Percentiles rank a stretch among this genome's conserved stretches.
Evolutionary conservation across 1,284 basidiomycete species (phyloP).

Genomic region (Irpex sp.): DNA sequence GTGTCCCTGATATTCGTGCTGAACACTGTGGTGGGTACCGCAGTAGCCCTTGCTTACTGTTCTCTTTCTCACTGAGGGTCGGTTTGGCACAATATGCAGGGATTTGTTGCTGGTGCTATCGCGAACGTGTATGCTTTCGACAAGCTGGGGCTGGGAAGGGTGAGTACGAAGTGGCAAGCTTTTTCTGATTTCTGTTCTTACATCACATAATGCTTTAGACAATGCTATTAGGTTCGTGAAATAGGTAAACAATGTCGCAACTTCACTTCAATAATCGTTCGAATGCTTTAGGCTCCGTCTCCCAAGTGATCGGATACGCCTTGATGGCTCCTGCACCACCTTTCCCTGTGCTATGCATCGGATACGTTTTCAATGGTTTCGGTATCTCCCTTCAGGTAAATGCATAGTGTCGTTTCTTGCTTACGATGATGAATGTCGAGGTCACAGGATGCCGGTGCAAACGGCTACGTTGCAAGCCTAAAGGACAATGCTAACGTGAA

Average conservation of each 20-base stretch:
- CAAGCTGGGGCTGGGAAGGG: conserved; percentile 53
- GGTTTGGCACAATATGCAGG: conserved; percentile 23
- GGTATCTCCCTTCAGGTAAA: conserved; percentile 52
- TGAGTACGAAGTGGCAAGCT: conserved; percentile 19
- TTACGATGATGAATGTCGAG: not conserved
- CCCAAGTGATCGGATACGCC: conserved; percentile 42
- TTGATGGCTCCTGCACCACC: conserved; percentile 56
- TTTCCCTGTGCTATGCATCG: conserved; percentile 59
- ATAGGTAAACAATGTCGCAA: not conserved
- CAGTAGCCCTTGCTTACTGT: not conserved
- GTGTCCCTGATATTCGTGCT: conserved; percentile 58
- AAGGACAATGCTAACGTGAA: conserved; percentile 43
- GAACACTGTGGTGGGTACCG: conserved; percentile 43
- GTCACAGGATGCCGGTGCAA: conserved; percentile 50
- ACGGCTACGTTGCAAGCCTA: conserved; percentile 49
- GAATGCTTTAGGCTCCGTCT: conserved; percentile 25
- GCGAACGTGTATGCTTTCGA: conserved; percentile 49
- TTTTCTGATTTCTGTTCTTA: not conserved
- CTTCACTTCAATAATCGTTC: not conserved
- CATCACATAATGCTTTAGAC: conserved; percentile 16
- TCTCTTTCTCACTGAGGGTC: not conserved
- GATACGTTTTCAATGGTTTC: conserved; percentile 59
- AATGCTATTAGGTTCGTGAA: conserved; percentile 20
- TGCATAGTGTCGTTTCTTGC: not conserved
- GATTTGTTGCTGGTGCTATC: conserved; percentile 43